Percentiles rank a stretch among this genome's conserved stretches.
Evolutionary conservation across 1,139 yeast genomes (phyloP).

Genomic region (Ogataea hybrid): DNA sequence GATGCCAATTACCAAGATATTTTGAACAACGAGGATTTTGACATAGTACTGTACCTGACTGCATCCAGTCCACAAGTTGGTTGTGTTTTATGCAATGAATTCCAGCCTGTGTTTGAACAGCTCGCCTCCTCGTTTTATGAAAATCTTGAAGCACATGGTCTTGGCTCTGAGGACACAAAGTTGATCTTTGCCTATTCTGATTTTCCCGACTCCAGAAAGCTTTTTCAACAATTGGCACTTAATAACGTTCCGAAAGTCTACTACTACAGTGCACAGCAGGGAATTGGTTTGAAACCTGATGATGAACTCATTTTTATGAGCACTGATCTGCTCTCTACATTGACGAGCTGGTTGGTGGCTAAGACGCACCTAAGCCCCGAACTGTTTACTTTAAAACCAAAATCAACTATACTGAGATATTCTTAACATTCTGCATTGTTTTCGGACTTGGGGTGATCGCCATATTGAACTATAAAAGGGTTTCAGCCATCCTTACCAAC

Average conservation of each 20-base stretch:
- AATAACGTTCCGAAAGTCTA: slow-evolving; percentile 77
- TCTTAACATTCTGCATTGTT: slow-evolving; percentile 41
- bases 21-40: slow-evolving; percentile 66
- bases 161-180: slow-evolving; percentile 36
- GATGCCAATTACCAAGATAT: slow-evolving; percentile 60
- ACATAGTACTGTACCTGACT: slow-evolving; percentile 64
- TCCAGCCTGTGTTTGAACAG: slow-evolving; percentile 63
- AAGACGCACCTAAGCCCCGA: slow-evolving; percentile 9
- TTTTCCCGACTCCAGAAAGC: slow-evolving; percentile 51
- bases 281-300: slow-evolving; percentile 16
- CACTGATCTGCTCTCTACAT: slow-evolving; percentile 28
- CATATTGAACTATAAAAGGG: slow-evolving; percentile 17
- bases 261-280: slow-evolving; percentile 38
- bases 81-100: slow-evolving; percentile 71
- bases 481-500: slow-evolving; percentile 17
- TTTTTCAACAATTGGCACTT: slow-evolving; percentile 56
- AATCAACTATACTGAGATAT: slow-evolving; percentile 22
- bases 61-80: slow-evolving; percentile 73
- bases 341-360: slow-evolving; percentile 35
- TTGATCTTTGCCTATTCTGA: slow-evolving; percentile 77
- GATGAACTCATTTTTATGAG: slow-evolving; percentile 33
- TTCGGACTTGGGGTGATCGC: slow-evolving; percentile 25
- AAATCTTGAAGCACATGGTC: slow-evolving; percentile 36
- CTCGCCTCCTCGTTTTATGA: slow-evolving; percentile 60
- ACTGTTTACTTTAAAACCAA: slow-evolving; percentile 22